Evolutionary conservation across 2,329 filamentous ascomycete genomes (phyloP), one percentile per base, ranked within the genome.

Genomic region (Penicillium sp.): DNA sequence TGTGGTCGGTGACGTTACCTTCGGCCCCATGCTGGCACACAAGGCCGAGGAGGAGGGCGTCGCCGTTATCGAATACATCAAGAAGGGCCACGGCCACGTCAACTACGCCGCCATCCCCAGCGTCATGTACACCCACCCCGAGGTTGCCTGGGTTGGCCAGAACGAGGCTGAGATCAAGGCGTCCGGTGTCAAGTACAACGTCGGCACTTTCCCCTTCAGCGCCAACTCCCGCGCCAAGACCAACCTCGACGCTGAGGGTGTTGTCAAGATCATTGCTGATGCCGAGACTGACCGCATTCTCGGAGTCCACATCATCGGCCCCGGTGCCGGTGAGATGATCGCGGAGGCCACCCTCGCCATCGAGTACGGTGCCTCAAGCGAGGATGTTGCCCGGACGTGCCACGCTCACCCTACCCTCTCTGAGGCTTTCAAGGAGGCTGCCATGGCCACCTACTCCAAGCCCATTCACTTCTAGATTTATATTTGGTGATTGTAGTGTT

Each of bases 191-290:
- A 92, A 95, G 76, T 99, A 97, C 88, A 92, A 92, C 75, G 84
- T 93, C 75, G 95, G 95, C 78, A 90, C 87, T 55, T 99, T 99
- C 88, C 95, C 95, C 71, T 99, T 99, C 87, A 91, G 89, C 76
- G 95, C 95, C 83, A 99, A 99, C 88, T 97, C 92, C 62, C 90
- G 95, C 78, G 95, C 95, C 72, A 99, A 98, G 91, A 99, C 95
- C 77, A 99, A 98, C 85, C 85, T 96, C 70, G 95, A 99, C 77
- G 91, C 91, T 38, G 95, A 99, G 62, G 95, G 95, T 72, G 83
- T 97, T 80, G 95, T 99, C 73, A 99, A 99, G 87, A 96, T 99
- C 84, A 85, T 99, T 65, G 90, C 93, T 40, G 95, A 99, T 78
- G 92, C 93, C 56, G 91, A 98, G 86, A 99, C 95, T 38, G 95